Conservation (phyloP, 2,329 filamentous ascomycete genomes). For the Diaporthe vexans region DNA sequence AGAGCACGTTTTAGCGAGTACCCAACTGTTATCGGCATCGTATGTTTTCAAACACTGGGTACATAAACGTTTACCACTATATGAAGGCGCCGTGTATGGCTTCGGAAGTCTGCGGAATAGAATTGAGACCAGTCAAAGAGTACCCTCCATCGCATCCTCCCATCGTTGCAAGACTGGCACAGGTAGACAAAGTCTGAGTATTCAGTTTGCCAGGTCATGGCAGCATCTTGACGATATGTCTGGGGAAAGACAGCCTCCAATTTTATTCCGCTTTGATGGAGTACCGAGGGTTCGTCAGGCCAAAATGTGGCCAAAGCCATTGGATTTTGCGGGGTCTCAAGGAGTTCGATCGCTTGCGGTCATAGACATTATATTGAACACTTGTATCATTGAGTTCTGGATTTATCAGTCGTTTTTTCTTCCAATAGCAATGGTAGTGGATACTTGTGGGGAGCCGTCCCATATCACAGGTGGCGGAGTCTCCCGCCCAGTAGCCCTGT, state of each 20-base stretch:
- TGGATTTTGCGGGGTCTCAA: no score
- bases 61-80: no score
- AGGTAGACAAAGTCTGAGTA: background rate
- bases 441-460: slow-evolving; percentile 8
- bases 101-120: no score
- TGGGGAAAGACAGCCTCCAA: background rate
- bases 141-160: no score
- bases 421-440: slow-evolving; percentile 3
- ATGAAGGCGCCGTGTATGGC: no score
- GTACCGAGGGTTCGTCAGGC: no score
- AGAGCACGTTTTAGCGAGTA: no score
- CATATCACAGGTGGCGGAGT: background rate
- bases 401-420: slow-evolving; percentile 6
- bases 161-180: background rate
- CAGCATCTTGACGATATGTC: background rate
- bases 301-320: background rate
- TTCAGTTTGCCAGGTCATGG: background rate
- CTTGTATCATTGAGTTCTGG: background rate
- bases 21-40: no score
- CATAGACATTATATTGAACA: background rate
- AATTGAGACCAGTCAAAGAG: no score
- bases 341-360: no score
- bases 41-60: no score
- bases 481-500: background rate
- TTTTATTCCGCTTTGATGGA: background rate